phyloP scores from a whole-genome alignment of 805 yeast species.

The Ogataea pignaliae region DNA sequence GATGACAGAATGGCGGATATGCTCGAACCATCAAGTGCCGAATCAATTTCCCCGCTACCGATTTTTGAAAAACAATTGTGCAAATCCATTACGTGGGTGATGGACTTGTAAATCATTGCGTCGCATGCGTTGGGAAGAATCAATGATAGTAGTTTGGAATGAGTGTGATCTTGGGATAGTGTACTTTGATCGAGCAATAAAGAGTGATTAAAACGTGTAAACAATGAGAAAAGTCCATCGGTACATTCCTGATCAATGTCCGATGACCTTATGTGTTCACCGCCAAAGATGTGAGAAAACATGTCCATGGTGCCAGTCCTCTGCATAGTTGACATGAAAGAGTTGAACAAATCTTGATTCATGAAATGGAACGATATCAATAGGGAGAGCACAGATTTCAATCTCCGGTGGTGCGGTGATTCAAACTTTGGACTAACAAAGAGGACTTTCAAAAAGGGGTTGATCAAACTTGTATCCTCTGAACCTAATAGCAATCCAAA shows the following conservation, averaged over 20 bases:
- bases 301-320: slow-evolving; percentile 8
- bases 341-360: slow-evolving; percentile 13
- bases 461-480: slow-evolving; percentile 4
- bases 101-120: slow-evolving; percentile 4
- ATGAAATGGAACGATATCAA: slow-evolving; percentile 19
- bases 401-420: slow-evolving; percentile 13
- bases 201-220: slow-evolving; percentile 16
- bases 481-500: slow-evolving; percentile 19
- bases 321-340: slow-evolving; percentile 7
- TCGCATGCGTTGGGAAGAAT: slow-evolving; percentile 6
- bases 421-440: slow-evolving; percentile 12
- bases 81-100: slow-evolving; percentile 4
- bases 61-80: slow-evolving; percentile 2
- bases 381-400: slow-evolving; percentile 19
- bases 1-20: slow-evolving; percentile 2
- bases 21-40: background rate
- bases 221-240: slow-evolving; percentile 12
- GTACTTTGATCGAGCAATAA: slow-evolving; percentile 19
- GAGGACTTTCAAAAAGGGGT: slow-evolving; percentile 11
- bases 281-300: slow-evolving; percentile 7
- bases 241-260: slow-evolving; percentile 1
- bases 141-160: slow-evolving; percentile 5
- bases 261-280: background rate
- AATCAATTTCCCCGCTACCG: background rate
- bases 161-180: slow-evolving; percentile 12